A percentile compares a stretch with the other conserved stretches of the same genome.
phyloP scores from a whole-genome alignment of 768 basidiomycete genomes.

The Naganishia onofrii region DNA sequence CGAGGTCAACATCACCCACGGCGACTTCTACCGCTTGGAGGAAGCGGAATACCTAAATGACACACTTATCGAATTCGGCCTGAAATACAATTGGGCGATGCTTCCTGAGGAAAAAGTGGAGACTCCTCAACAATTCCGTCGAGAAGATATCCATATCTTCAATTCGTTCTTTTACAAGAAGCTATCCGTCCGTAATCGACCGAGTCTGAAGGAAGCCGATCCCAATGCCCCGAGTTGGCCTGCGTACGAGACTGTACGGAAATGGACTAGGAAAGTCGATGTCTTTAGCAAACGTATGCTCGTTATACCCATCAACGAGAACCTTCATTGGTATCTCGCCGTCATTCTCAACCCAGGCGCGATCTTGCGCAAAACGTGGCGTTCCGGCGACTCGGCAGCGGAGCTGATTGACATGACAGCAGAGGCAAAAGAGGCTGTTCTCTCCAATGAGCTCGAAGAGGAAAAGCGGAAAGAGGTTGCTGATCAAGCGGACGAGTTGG shows the following conservation, averaged over 20 bases:
- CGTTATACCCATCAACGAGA: slow-evolving; percentile 93
- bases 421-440: slow-evolving; percentile 1
- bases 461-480: neutral
- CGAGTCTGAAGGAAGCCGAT: slow-evolving; percentile 53
- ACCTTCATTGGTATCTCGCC: slow-evolving; percentile 95
- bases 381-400: neutral
- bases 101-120: neutral
- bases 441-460: neutral
- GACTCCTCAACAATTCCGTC: neutral
- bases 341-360: slow-evolving; percentile 80
- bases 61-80: slow-evolving; percentile 90
- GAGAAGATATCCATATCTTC: slow-evolving; percentile 69
- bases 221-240: slow-evolving; percentile 37
- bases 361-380: slow-evolving; percentile 50
- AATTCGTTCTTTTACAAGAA: slow-evolving; percentile 99
- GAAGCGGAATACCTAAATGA: slow-evolving; percentile 90
- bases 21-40: slow-evolving; percentile 70
- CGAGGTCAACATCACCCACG: slow-evolving; percentile 69
- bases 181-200: slow-evolving; percentile 61
- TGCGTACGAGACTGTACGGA: slow-evolving; percentile 73
- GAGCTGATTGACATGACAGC: neutral
- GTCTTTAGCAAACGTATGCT: slow-evolving; percentile 88
- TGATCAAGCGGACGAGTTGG: slow-evolving; percentile 8
- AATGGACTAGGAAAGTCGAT: slow-evolving; percentile 89
- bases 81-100: slow-evolving; percentile 64